Conservation (phyloP, 805 yeast species). For the Myxozyma melibiosi region DNA sequence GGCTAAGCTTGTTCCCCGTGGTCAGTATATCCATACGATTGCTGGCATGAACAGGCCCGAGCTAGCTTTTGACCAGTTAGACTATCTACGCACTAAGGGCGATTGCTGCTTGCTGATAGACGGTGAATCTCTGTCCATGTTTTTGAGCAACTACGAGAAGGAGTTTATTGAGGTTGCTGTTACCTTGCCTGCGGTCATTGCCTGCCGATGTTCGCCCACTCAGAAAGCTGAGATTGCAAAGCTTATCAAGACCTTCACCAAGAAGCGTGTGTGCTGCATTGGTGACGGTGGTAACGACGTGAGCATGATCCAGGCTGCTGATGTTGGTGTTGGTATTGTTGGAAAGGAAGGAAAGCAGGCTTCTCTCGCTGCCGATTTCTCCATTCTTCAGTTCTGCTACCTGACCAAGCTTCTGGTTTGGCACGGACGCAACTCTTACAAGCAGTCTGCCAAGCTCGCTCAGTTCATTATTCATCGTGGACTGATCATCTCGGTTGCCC, state of each 20-base stretch:
- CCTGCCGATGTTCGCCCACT: constrained; percentile 98
- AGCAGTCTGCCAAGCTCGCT: constrained; percentile 90
- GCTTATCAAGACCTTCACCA: constrained; percentile 74
- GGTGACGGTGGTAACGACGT: constrained; percentile 99
- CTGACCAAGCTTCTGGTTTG: constrained; percentile 83
- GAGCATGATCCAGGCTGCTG: constrained; percentile 98
- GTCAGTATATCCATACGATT: constrained; percentile 88
- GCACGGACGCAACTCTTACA: constrained; percentile 98
- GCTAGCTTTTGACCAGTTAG: constrained; percentile 75
- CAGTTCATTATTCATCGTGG: constrained; percentile 98
- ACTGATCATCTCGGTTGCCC: constrained; percentile 87
- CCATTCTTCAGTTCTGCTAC: constrained; percentile 88
- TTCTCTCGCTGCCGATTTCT: constrained; percentile 94
- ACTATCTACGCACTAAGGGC: constrained; percentile 62
- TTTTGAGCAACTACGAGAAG: constrained; percentile 59
- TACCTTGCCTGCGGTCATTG: constrained; percentile 88
- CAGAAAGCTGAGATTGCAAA: constrained; percentile 95
- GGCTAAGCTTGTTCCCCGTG: constrained; percentile 87
- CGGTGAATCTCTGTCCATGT: constrained; percentile 84
- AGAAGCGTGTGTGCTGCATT: constrained; percentile 91
- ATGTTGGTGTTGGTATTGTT: constrained; percentile 98
- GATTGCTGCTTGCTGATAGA: constrained; percentile 84
- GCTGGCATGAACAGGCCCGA: constrained; percentile 62
- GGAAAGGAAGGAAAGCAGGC: constrained; percentile 99
- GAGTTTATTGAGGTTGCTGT: constrained; percentile 82